These are phyloP conservation scores for Macroventuria anomochaeta DNA, from an alignment of 2,329 filamentous ascomycete genomes.

Conservation along the genomic window DNA sequence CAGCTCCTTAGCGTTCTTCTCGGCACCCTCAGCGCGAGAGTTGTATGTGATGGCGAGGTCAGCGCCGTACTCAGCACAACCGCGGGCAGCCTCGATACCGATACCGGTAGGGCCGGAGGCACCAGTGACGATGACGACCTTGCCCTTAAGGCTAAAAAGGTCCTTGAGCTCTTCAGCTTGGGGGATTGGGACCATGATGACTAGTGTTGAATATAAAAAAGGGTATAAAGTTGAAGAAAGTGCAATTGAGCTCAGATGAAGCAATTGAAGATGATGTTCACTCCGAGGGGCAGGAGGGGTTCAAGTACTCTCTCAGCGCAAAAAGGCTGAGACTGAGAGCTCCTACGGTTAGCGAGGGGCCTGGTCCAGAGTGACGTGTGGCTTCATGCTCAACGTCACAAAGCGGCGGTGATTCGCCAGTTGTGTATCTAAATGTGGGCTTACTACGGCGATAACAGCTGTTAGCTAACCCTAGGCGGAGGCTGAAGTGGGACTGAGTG, in stretches of 20 bases:
- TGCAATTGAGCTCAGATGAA: conserved; percentile 24
- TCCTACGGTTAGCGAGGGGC: conserved; percentile 29
- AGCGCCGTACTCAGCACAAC: conserved; percentile 69
- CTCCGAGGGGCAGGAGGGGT: conserved; percentile 37
- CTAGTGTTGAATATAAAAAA: conserved; percentile 53
- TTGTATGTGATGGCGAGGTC: conserved; percentile 72
- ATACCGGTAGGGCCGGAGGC: conserved; percentile 69
- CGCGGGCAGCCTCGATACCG: conserved; percentile 70
- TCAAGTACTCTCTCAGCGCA: conserved; percentile 40
- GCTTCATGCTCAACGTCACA: conserved; percentile 20
- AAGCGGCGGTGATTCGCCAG: conserved; percentile 22
- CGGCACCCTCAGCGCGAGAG: conserved; percentile 65
- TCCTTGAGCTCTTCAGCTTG: conserved; percentile 64
- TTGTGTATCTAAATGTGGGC: conserved; percentile 27
- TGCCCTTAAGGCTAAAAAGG: conserved; percentile 61
- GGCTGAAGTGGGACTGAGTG: conserved; percentile 26
- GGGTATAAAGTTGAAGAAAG: conserved; percentile 15
- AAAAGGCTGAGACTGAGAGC: conserved; percentile 27
- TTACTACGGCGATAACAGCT: conserved; percentile 25
- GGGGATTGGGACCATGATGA: conserved; percentile 58
- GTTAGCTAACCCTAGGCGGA: conserved; percentile 28
- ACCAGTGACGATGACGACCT: conserved; percentile 60
- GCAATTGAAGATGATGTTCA: conserved; percentile 17
- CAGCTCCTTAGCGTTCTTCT: conserved; percentile 71
- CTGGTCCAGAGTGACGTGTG: conserved; percentile 38